phyloP scores from a whole-genome alignment of 495 filamentous ascomycete genomes.

The Acidomyces sp. region DNA sequence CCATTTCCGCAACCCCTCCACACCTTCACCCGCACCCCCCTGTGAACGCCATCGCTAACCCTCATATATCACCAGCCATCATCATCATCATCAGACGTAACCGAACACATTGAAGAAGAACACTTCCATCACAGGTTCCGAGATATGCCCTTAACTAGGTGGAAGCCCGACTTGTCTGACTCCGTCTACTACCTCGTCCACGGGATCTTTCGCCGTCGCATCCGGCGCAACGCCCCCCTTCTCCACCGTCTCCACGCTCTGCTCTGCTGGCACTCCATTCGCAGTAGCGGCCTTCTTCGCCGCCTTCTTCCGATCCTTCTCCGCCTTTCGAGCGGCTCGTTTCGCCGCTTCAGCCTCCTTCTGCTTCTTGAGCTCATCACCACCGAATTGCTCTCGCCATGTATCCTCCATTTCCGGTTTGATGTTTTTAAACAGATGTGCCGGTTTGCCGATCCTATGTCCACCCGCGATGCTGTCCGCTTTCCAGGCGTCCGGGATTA shows the following conservation, averaged over 20 bases:
- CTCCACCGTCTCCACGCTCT: conserved; percentile 13
- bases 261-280: conserved; percentile 8
- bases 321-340: conserved; percentile 41
- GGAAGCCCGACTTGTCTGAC: conserved; percentile 1
- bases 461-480: conserved; percentile 48
- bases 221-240: conserved; percentile 11
- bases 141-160: too few relatives aligned
- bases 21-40: too few relatives aligned
- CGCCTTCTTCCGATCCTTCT: conserved; percentile 44
- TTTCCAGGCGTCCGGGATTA: conserved; percentile 63
- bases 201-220: conserved; percentile 18
- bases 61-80: too few relatives aligned
- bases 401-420: conserved; percentile 67
- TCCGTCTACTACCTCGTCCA: conserved; percentile 24
- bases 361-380: conserved; percentile 48
- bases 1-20: too few relatives aligned
- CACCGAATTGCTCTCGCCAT: conserved; percentile 73
- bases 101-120: too few relatives aligned
- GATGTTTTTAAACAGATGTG: conserved; percentile 73
- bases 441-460: conserved; percentile 70
- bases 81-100: too few relatives aligned
- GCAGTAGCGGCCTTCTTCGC: conserved; percentile 41
- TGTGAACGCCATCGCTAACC: too few relatives aligned
- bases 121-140: too few relatives aligned
- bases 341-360: conserved; percentile 48